Conservation (phyloP, 106 monocot species). For the Dioscorea dumetorum region DNA sequence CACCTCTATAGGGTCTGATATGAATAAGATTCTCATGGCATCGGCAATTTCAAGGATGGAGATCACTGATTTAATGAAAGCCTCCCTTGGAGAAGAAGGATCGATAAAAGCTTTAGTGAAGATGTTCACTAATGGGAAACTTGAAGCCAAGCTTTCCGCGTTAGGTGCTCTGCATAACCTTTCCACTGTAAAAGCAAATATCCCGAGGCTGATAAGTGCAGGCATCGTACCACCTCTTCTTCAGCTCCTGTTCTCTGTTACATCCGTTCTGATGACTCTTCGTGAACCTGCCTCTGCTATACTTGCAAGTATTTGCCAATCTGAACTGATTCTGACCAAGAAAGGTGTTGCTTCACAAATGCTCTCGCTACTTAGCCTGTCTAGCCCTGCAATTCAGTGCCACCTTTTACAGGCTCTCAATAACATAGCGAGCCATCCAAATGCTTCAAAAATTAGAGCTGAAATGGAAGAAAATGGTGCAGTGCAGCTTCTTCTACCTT, state of each 20-base stretch:
- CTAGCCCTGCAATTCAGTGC: slow-evolving; percentile 46
- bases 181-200: slow-evolving; percentile 41
- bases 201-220: slow-evolving; percentile 36
- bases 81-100: slow-evolving; percentile 60
- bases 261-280: slow-evolving; percentile 74
- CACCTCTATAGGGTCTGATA: slow-evolving; percentile 65
- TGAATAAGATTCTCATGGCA: slow-evolving; percentile 92
- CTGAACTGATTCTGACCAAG: slow-evolving; percentile 44
- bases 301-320: slow-evolving; percentile 54
- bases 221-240: slow-evolving; percentile 50
- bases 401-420: slow-evolving; percentile 65
- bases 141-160: slow-evolving; percentile 70
- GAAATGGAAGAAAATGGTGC: slow-evolving; percentile 64
- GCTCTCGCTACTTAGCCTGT: slow-evolving; percentile 68
- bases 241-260: slow-evolving; percentile 84
- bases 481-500: slow-evolving; percentile 51
- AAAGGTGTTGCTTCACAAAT: slow-evolving; percentile 55
- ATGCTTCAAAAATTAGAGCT: slow-evolving; percentile 32
- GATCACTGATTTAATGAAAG: slow-evolving; percentile 67
- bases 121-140: slow-evolving; percentile 70
- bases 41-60: slow-evolving; percentile 66
- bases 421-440: slow-evolving; percentile 44
- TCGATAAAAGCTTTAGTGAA: slow-evolving; percentile 52
- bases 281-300: slow-evolving; percentile 71
- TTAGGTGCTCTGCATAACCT: slow-evolving; percentile 64